Conservation (phyloP, 768 basidiomycete species). For the Phanerochaete carnosa region DNA sequence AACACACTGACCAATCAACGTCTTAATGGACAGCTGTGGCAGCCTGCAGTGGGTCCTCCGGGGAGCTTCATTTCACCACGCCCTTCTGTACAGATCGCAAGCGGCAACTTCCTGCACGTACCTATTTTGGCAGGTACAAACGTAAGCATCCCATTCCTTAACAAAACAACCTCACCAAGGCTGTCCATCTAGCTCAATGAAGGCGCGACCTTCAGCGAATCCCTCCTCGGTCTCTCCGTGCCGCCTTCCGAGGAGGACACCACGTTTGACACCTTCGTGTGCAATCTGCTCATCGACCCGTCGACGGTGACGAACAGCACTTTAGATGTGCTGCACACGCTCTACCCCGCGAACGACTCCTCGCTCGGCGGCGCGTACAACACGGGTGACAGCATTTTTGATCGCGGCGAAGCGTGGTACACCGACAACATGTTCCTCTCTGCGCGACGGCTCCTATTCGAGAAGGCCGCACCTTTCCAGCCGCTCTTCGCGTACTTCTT, state of each 20-base stretch:
- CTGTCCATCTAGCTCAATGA: conserved; percentile 37
- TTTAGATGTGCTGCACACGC: conserved; percentile 31
- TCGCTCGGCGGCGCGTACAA: conserved; percentile 46
- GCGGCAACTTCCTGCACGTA: conserved; percentile 49
- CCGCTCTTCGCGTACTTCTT: conserved; percentile 52
- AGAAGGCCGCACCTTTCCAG: conserved; percentile 41
- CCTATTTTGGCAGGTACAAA: conserved; percentile 58
- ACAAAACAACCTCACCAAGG: conserved; percentile 12
- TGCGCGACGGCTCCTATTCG: conserved; percentile 44
- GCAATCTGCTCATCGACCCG: conserved; percentile 46
- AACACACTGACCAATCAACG: conserved; percentile 42
- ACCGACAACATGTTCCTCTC: conserved; percentile 51
- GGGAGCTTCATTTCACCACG: conserved; percentile 47
- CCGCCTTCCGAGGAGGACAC: conserved; percentile 35
- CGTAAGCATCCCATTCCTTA: conserved; percentile 27
- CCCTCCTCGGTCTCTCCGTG: conserved; percentile 34
- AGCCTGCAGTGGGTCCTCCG: conserved; percentile 48
- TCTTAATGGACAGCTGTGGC: conserved; percentile 54
- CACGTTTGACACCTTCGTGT: conserved; percentile 43
- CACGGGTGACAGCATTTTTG: conserved; percentile 54
- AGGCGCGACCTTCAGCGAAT: conserved; percentile 40
- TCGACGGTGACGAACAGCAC: conserved; percentile 40
- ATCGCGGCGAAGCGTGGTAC: conserved; percentile 51
- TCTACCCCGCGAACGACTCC: conserved; percentile 47
- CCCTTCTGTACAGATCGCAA: conserved; percentile 41